A percentile compares a stretch with the other conserved stretches of the same genome.
Evolutionary conservation across 106 monocot genomes (phyloP).

Genomic region (Amphibolis antarctica): DNA sequence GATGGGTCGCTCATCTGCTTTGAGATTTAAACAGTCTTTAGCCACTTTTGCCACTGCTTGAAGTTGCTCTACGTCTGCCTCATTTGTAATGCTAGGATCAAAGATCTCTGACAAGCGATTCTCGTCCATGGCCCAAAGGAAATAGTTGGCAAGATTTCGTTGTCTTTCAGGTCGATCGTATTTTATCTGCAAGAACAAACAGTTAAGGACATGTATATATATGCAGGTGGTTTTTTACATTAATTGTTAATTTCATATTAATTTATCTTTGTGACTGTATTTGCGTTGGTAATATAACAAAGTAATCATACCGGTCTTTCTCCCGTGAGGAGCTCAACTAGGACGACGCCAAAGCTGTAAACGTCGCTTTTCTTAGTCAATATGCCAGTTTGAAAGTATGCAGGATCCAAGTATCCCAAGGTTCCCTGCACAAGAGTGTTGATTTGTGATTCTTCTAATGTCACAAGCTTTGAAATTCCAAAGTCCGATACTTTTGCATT

Average conservation of each 20-base stretch:
- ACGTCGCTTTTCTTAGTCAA: slow-evolving; percentile 44
- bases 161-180: neutral
- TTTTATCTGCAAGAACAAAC: slow-evolving; percentile 2
- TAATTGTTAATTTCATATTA: neutral
- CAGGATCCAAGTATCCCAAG: slow-evolving; percentile 37
- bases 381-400: slow-evolving; percentile 22
- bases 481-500: slow-evolving; percentile 38
- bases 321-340: slow-evolving; percentile 27
- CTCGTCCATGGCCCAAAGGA: neutral
- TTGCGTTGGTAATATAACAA: too few species aligned
- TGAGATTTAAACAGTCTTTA: slow-evolving; percentile 11
- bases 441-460: slow-evolving; percentile 5
- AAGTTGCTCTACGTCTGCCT: neutral
- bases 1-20: slow-evolving; percentile 16
- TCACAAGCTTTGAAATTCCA: slow-evolving; percentile 24
- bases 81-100: slow-evolving; percentile 4
- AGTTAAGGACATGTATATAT: neutral
- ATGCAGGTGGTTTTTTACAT: too few species aligned
- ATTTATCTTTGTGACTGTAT: neutral
- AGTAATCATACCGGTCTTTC: slow-evolving; percentile 1
- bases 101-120: slow-evolving; percentile 1
- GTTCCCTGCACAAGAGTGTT: slow-evolving; percentile 32
- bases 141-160: slow-evolving; percentile 11
- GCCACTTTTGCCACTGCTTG: slow-evolving; percentile 14
- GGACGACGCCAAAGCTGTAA: slow-evolving; percentile 34